Percentiles rank a stretch among this genome's conserved stretches.
Evolutionary conservation across 2,329 filamentous ascomycete genomes (phyloP).

Genomic region (Xylaria multiplex): DNA sequence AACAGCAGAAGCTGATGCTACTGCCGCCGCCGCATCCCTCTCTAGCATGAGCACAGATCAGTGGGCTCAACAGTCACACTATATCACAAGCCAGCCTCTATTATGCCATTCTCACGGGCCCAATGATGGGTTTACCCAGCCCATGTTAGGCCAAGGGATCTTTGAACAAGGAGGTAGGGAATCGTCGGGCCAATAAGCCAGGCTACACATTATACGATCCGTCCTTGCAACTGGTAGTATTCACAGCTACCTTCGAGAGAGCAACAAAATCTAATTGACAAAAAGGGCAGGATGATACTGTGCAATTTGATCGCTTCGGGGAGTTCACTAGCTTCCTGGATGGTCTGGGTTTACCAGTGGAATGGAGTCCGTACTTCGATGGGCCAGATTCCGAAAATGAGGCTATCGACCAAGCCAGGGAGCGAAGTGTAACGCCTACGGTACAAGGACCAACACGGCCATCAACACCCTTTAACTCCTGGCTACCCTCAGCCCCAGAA

Average conservation of each 20-base stretch:
- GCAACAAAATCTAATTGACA: no score
- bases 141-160: not conserved
- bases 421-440: not conserved
- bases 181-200: not conserved
- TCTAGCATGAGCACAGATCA: conserved; percentile 12
- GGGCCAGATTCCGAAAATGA: conserved; percentile 2
- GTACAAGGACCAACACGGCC: not conserved
- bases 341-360: conserved; percentile 2
- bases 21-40: conserved; percentile 15
- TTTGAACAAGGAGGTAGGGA: not conserved
- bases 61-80: conserved; percentile 14
- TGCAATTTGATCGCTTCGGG: conserved; percentile 6
- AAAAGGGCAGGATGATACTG: not conserved
- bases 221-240: no score
- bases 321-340: conserved; percentile 10
- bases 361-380: conserved; percentile 11
- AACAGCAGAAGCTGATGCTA: not conserved
- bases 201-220: no score
- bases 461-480: conserved; percentile 11
- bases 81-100: conserved; percentile 3
- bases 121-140: not conserved
- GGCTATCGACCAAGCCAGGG: conserved; percentile 1
- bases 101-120: not conserved
- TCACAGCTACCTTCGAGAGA: no score
- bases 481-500: conserved; percentile 11